A percentile compares a stretch with the other conserved stretches of the same genome.
Evolutionary conservation across 2,329 filamentous ascomycete genomes (phyloP).

Genomic region (Alternaria brassicae): DNA sequence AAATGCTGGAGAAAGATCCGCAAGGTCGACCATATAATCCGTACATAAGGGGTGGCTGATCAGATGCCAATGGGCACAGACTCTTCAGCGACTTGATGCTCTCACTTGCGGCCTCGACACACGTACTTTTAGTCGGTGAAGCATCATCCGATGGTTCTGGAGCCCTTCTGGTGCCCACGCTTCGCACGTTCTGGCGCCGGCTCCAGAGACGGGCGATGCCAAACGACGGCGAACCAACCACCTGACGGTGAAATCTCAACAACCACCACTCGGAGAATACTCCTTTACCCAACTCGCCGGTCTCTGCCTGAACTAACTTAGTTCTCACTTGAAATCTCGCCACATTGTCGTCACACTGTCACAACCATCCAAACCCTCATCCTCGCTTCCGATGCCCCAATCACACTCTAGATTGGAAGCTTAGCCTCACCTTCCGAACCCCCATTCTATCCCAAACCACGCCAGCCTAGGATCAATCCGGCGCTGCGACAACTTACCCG

Average conservation of each 20-base stretch:
- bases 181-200: neutral
- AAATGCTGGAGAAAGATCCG: constrained; percentile 5
- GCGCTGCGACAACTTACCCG: neutral
- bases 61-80: neutral
- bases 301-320: neutral
- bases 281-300: neutral
- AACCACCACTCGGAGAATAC: neutral
- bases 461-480: neutral
- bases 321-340: neutral
- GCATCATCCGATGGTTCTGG: neutral
- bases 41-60: neutral
- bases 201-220: neutral
- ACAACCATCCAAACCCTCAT: neutral
- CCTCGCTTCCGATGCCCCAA: neutral
- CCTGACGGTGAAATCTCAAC: neutral
- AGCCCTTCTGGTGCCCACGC: neutral
- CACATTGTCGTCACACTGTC: neutral
- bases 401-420: neutral
- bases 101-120: neutral
- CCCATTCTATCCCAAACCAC: neutral
- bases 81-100: neutral
- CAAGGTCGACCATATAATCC: neutral
- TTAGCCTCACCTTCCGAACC: neutral
- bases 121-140: neutral
- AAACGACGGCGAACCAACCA: neutral